These are phyloP conservation scores for Mollisia scopiformis DNA, from an alignment of 2,329 filamentous ascomycete species.

Conservation along the genomic window DNA sequence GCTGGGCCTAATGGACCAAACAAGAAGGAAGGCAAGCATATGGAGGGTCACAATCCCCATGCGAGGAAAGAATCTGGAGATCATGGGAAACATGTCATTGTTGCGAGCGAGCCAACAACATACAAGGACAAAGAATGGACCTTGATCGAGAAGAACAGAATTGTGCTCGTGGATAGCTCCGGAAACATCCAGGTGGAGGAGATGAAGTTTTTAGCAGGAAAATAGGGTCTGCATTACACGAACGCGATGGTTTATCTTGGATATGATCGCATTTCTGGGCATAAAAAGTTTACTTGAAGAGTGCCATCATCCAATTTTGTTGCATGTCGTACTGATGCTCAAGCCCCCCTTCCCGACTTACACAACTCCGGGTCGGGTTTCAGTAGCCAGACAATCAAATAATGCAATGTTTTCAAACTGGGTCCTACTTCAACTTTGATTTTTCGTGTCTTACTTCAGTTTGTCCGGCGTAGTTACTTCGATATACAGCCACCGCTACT, in stretches of 20 bases:
- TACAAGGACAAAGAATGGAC: slow-evolving; percentile 55
- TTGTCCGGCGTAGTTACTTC: neutral
- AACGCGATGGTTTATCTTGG: no score
- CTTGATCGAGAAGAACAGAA: slow-evolving; percentile 48
- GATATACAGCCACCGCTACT: slow-evolving; percentile 46
- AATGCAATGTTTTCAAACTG: no score
- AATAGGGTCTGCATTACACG: neutral
- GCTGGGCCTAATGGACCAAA: slow-evolving; percentile 37
- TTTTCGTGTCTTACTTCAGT: neutral
- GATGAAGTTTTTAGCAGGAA: neutral
- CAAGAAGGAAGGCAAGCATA: slow-evolving; percentile 10
- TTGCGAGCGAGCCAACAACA: slow-evolving; percentile 57
- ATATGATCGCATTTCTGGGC: no score
- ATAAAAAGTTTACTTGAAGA: no score
- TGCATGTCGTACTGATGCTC: no score
- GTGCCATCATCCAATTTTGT: no score
- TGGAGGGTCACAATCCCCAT: slow-evolving; percentile 23
- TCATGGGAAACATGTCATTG: slow-evolving; percentile 54
- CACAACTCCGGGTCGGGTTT: neutral
- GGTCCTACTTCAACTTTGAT: neutral
- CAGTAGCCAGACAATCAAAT: neutral
- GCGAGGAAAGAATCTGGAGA: slow-evolving; percentile 41
- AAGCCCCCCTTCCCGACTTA: no score
- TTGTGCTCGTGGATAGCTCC: slow-evolving; percentile 15
- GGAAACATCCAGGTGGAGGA: slow-evolving; percentile 10